Conservation (phyloP, 441 rosid genomes). For the Pelargonium fulgidum region DNA sequence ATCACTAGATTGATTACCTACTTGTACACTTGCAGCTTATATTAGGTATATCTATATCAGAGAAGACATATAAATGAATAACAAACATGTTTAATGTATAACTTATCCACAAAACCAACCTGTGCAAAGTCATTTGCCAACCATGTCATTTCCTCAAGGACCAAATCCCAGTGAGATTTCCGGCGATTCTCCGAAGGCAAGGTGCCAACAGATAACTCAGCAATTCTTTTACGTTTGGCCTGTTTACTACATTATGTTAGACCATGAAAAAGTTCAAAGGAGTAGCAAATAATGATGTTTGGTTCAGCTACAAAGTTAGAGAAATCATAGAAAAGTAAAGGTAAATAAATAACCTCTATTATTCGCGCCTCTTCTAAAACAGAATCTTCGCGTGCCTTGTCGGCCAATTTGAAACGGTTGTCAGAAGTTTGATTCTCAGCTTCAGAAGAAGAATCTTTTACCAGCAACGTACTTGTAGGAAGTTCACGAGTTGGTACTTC, state of each 20-base stretch:
- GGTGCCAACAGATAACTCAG: constrained; percentile 65
- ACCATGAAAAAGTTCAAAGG: constrained; percentile 18
- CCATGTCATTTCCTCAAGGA: constrained; percentile 99
- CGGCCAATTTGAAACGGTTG: constrained; percentile 33
- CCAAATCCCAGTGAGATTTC: constrained; percentile 91
- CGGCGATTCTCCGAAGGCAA: constrained; percentile 42
- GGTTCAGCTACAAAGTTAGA: constrained; percentile 18
- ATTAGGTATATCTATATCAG: background rate
- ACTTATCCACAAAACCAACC: constrained; percentile 44
- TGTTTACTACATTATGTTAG: constrained; percentile 36
- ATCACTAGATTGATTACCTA: background rate
- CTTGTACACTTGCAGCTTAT: constrained; percentile 13
- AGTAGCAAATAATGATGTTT: constrained; percentile 18
- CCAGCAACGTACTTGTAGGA: constrained; percentile 32
- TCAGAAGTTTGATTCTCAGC: constrained; percentile 41
- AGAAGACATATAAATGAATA: background rate
- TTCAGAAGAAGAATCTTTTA: constrained; percentile 30
- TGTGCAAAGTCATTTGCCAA: constrained; percentile 97
- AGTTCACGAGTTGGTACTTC: constrained; percentile 34
- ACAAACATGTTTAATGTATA: constrained; percentile 9
- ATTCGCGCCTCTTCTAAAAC: constrained; percentile 82
- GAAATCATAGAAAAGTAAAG: constrained; percentile 17
- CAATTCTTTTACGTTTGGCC: constrained; percentile 86
- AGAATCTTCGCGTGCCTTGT: constrained; percentile 70
- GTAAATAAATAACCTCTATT: constrained; percentile 58